Evolutionary conservation across 768 basidiomycete species (phyloP).

Genomic region (Agaricus subrufescens): DNA sequence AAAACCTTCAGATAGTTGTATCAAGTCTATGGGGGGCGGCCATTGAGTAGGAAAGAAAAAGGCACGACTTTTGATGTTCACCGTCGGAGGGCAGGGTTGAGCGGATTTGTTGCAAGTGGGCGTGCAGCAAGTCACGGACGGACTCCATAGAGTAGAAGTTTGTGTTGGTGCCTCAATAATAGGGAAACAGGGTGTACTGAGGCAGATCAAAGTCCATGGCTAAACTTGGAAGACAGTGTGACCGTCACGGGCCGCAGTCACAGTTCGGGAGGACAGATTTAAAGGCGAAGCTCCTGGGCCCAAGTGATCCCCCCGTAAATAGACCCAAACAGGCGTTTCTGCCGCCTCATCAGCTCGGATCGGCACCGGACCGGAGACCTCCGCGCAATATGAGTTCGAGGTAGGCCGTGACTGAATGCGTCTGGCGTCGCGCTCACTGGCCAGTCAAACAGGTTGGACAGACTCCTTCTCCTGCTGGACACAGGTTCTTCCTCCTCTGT

Average conservation of each 20-base stretch:
- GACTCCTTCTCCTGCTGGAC: conserved; percentile 92
- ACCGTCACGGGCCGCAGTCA: conserved; percentile 36
- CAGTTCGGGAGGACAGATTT: conserved; percentile 52
- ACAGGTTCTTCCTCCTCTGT: conserved; percentile 90
- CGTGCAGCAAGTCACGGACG: background rate
- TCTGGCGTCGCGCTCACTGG: background rate
- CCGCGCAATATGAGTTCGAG: conserved; percentile 75
- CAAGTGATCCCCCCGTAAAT: conserved; percentile 54
- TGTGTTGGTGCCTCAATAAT: background rate
- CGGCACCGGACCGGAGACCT: conserved; percentile 46
- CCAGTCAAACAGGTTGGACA: conserved; percentile 72
- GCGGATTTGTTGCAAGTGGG: background rate
- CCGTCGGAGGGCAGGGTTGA: background rate
- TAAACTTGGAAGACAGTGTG: conserved; percentile 24
- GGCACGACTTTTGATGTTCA: background rate
- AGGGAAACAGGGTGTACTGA: conserved; percentile 4
- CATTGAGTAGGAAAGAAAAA: conserved; percentile 1
- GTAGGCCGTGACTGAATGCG: conserved; percentile 27
- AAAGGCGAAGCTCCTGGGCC: conserved; percentile 46
- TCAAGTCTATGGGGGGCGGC: background rate
- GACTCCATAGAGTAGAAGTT: background rate
- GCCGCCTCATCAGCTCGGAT: conserved; percentile 22
- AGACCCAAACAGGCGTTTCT: conserved; percentile 35
- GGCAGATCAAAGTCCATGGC: conserved; percentile 12
- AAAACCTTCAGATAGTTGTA: background rate